Base-by-base conservation (phyloP, 345 rosid genomes). In the Orychophragmus violaceus region DNA sequence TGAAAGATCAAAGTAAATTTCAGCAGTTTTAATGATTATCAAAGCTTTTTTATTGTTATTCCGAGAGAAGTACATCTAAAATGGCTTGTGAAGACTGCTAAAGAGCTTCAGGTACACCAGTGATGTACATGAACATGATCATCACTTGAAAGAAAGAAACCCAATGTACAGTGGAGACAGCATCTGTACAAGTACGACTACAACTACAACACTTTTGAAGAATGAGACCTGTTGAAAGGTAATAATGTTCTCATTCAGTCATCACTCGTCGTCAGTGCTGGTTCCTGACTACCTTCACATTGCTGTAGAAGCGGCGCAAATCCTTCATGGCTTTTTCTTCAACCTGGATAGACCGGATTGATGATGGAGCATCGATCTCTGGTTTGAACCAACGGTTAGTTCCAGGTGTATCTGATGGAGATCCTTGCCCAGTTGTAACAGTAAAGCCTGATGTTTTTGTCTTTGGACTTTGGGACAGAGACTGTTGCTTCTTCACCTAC, bases 261-360 rank as follows among this genome's bases (percentile, higher is more conserved):
- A 56, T 51, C 66, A 53, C 41, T 28, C 42, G n/a, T 36, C 32
- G 45, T 55, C 78, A 87, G 12, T 66, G 75, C 67, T 79, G 82
- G 75, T 80, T 88, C 79, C 80, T 87, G 54, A 85, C 89, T 16
- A 94, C 79, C 84, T 88, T 94, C 19, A 88, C 99, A 10, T 75
- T 88, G 82, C 89, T 84, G 77, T 94, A 90, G 75, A 85, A 78
- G 35, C 97, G 92, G 66, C 88, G 87, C 29, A 90, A 86, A 71
- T 90, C 97, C 81, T 88, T 94, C 78, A 90, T 88, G 17, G 97
- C 99, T 81, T 78, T 88, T 77, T 90, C 99, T 77, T 94, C 99
- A 0, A 90, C 86, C 82, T 94, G 97, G 66, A 94, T 94, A 0
- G 97, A 87, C 1, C 95, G 87, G 32, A 94, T 81, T 5, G 97